phyloP scores from a whole-genome alignment of 768 basidiomycete genomes.

The Macrocybe gigantea region DNA sequence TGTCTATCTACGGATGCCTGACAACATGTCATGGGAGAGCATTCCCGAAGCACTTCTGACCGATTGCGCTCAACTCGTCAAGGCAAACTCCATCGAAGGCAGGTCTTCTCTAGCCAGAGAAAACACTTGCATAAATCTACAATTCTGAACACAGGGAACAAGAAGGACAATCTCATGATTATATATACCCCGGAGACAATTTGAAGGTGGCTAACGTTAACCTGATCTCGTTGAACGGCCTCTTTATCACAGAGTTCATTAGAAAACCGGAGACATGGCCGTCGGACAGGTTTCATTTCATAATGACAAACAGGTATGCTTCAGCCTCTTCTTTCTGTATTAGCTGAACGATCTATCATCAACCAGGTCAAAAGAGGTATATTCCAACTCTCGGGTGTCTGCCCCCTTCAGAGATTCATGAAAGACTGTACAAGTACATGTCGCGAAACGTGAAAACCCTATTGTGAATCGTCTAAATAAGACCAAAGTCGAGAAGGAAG shows the following conservation, averaged over 20 bases:
- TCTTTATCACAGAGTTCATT: not conserved
- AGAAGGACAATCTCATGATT: conserved; percentile 88
- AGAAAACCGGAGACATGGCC: conserved; percentile 99
- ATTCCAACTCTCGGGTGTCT: not conserved
- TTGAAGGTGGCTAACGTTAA: conserved; percentile 58
- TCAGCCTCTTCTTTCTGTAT: not conserved
- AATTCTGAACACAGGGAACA: conserved; percentile 66
- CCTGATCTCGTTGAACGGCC: not conserved
- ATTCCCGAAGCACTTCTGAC: conserved; percentile 73
- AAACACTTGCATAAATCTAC: not conserved
- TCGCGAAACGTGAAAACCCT: conserved; percentile 75
- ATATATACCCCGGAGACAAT: conserved; percentile 95
- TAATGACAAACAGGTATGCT: conserved; percentile 72
- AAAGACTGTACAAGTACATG: conserved; percentile 47
- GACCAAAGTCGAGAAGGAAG: conserved; percentile 77
- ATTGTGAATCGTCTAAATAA: conserved; percentile 93
- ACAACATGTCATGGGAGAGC: conserved; percentile 80
- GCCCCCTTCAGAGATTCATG: not conserved
- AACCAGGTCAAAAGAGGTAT: conserved; percentile 75
- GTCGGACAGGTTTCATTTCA: conserved; percentile 96
- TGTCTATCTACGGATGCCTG: conserved; percentile 89
- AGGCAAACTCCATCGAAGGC: conserved; percentile 98
- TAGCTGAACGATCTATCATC: not conserved
- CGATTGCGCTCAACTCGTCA: conserved; percentile 93
- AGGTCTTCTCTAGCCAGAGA: not conserved